A percentile compares a stretch with the other conserved stretches of the same genome.
These are phyloP conservation scores for Magnaporthales sp. DNA, from an alignment of 2,329 filamentous ascomycete species.

Conservation along the genomic window DNA sequence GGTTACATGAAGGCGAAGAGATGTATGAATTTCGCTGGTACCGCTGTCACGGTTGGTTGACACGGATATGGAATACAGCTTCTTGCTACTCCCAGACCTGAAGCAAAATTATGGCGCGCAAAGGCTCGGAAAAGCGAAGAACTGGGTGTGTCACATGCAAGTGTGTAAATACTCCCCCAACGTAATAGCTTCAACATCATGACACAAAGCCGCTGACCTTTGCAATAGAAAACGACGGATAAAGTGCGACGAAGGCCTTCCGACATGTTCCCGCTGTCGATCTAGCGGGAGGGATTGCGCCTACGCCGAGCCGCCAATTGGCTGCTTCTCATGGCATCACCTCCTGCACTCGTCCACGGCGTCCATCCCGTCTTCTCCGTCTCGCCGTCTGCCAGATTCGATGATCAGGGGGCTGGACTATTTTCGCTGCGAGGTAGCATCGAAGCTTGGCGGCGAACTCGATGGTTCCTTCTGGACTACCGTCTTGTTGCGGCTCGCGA, in stretches of 20 bases:
- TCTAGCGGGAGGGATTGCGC: conserved; percentile 21
- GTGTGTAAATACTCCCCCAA: background rate
- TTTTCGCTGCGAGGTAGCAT: conserved; percentile 6
- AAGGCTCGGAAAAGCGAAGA: conserved; percentile 5
- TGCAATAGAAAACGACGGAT: conserved; percentile 18
- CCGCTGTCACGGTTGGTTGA: background rate
- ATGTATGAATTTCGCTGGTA: background rate
- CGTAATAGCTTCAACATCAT: background rate
- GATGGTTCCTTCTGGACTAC: conserved; percentile 29
- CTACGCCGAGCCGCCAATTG: conserved; percentile 10
- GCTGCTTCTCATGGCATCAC: background rate
- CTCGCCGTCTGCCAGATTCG: background rate
- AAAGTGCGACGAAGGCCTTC: conserved; percentile 22
- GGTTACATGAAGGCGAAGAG: background rate
- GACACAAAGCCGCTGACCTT: background rate
- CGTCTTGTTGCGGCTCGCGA: conserved; percentile 35
- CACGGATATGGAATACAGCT: background rate
- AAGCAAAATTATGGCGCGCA: conserved; percentile 1
- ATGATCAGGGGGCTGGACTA: conserved; percentile 4
- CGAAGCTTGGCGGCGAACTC: background rate
- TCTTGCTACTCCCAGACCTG: background rate
- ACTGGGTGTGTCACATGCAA: conserved; percentile 7
- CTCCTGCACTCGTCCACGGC: background rate
- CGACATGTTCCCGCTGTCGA: conserved; percentile 19
- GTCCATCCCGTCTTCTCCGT: background rate